A percentile compares a stretch with the other conserved stretches of the same genome.
phyloP scores from a whole-genome alignment of 768 basidiomycete genomes.

The Nidula microcarpa region DNA sequence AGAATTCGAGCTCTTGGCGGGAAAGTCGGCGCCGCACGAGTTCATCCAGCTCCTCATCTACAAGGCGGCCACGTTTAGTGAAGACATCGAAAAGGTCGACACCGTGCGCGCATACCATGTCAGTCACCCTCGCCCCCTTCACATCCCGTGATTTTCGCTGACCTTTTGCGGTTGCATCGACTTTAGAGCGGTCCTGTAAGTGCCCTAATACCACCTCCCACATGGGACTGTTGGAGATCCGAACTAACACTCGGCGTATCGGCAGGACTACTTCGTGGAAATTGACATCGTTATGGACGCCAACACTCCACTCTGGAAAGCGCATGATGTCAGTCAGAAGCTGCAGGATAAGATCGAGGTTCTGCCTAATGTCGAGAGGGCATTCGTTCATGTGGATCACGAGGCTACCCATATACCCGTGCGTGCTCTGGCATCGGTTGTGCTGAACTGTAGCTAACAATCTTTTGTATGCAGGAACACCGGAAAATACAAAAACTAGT shows the following conservation, averaged over 20 bases:
- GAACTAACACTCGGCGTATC: too few relatives aligned
- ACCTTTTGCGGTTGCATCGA: slow-evolving; percentile 1
- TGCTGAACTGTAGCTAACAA: neutral
- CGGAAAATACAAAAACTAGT: slow-evolving; percentile 32
- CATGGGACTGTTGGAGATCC: neutral
- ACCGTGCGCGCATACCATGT: slow-evolving; percentile 93
- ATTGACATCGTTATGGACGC: slow-evolving; percentile 93
- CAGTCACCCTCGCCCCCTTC: slow-evolving; percentile 18
- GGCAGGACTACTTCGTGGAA: slow-evolving; percentile 87
- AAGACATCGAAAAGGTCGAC: slow-evolving; percentile 83
- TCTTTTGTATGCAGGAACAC: slow-evolving; percentile 36
- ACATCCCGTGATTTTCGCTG: slow-evolving; percentile 4
- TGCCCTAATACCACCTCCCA: slow-evolving; percentile 2
- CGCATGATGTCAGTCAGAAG: slow-evolving; percentile 81
- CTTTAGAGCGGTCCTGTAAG: slow-evolving; percentile 70
- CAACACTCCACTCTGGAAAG: slow-evolving; percentile 84
- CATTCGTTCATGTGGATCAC: slow-evolving; percentile 94
- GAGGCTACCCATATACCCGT: slow-evolving; percentile 78
- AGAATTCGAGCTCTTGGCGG: slow-evolving; percentile 86
- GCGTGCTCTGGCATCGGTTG: slow-evolving; percentile 7
- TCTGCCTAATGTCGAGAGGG: slow-evolving; percentile 86
- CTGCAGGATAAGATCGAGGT: slow-evolving; percentile 88
- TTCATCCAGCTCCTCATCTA: slow-evolving; percentile 91
- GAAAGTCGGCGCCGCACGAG: slow-evolving; percentile 88
- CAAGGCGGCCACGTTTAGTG: slow-evolving; percentile 87